Evolutionary conservation across 441 rosid species (phyloP), one percentile per base, ranked within the genome.

Genomic region (Populus trichocarpa): DNA sequence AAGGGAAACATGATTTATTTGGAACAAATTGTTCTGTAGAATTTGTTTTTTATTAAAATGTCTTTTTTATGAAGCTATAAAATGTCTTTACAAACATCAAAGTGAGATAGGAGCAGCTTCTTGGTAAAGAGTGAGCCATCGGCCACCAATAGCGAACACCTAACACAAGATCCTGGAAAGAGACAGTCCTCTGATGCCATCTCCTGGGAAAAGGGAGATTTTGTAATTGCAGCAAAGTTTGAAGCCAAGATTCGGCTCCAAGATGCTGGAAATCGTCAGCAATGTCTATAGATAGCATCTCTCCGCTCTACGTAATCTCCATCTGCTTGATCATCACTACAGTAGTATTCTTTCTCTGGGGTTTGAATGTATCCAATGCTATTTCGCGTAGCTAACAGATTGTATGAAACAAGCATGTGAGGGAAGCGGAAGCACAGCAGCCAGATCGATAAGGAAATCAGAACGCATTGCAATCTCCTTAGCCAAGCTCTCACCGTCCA

Each of bases 391-490:
- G 86, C 73, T 72, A 81, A 72, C 71, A 26, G 82, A 50, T 79
- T 86, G 88, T 6, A 86, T 78, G 79, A 86, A 78, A 32, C 86
- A 82, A 67, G 86, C 83, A 11, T 78, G 97, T 93, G 99, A 57
- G 99, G 98, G 13, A 77, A 96, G 97, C 69, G 99, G 97, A 76
- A 96, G 97, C 0, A 90, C 73, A 32, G 98, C 98, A 0, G 91
- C 88, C 1, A 93, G 83, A 81, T 96, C 97, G 9, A 91, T 78
- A 32, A 87, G 77, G 70, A 96, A 93, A 82, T 88, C 92, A 0
- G 92, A 85, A 11, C 93, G 87, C 2, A 67, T 40, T 23, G 97
- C 91, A 32, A 96, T 96, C 77, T 84, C 88, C 36, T 82, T 79
- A 26, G 89, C 85, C 97, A 26, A 96, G 95, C 81, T 96, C 98